These are phyloP conservation scores for Setaria viridis DNA, from an alignment of 202 grass and related monocot species.

Conservation along the genomic window DNA sequence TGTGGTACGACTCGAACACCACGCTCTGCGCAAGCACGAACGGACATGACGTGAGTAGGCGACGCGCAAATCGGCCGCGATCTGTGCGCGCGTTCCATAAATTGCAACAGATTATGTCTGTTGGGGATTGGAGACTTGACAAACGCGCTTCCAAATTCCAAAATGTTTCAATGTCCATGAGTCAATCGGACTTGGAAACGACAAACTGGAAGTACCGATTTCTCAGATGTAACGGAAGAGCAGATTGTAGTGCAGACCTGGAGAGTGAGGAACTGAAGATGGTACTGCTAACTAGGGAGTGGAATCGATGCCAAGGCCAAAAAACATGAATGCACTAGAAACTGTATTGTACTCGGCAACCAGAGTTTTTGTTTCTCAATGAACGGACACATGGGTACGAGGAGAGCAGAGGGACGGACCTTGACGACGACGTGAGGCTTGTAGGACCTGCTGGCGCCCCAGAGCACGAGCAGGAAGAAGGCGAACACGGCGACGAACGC, in stretches of 20 bases:
- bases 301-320: neutral
- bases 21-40: constrained; percentile 55
- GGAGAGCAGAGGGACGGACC: constrained; percentile 42
- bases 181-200: too few relatives aligned
- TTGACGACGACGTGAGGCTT: constrained; percentile 83
- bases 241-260: neutral
- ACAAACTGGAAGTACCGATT: neutral
- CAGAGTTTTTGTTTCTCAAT: neutral
- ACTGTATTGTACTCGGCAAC: neutral
- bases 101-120: neutral
- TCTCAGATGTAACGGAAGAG: neutral
- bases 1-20: constrained; percentile 92
- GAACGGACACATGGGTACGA: neutral
- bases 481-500: constrained; percentile 79
- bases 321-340: neutral
- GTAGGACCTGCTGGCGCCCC: constrained; percentile 92
- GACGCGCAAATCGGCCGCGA: too few relatives aligned
- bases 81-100: neutral
- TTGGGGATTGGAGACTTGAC: neutral
- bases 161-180: neutral
- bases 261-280: neutral
- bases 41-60: neutral
- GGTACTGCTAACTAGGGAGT: neutral
- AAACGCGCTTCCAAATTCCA: constrained; percentile 28
- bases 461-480: constrained; percentile 87